phyloP scores from a whole-genome alignment of 176 grass and related monocot species.

The Alloteropsis semialata region DNA sequence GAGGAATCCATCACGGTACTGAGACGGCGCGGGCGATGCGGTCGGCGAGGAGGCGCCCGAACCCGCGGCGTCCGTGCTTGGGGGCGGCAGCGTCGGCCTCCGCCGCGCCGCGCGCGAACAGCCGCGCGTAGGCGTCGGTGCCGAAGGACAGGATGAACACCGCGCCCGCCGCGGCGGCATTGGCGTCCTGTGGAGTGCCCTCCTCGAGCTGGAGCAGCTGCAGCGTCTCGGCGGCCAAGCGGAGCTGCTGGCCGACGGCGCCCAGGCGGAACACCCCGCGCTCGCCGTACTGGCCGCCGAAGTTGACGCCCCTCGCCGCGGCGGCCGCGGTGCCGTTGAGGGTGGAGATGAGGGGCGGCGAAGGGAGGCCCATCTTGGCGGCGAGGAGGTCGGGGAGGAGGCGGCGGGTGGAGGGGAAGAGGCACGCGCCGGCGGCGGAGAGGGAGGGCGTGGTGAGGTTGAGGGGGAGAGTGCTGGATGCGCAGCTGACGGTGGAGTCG shows the following conservation, averaged over 20 bases:
- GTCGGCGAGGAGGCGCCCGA: slow-evolving; percentile 45
- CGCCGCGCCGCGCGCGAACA: slow-evolving; percentile 36
- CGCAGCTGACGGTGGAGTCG: slow-evolving; percentile 56
- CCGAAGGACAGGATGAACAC: slow-evolving; percentile 70
- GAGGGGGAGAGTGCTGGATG: slow-evolving; percentile 24
- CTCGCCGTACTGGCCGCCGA: slow-evolving; percentile 34
- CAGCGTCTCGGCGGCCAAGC: slow-evolving; percentile 57
- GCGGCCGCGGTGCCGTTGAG: slow-evolving; percentile 36
- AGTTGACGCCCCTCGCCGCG: slow-evolving; percentile 45
- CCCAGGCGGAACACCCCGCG: slow-evolving; percentile 31
- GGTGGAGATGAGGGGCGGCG: slow-evolving; percentile 36
- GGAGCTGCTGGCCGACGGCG: slow-evolving; percentile 49
- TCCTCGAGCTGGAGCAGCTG: slow-evolving; percentile 52
- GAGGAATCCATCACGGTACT: background rate
- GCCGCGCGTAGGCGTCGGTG: slow-evolving; percentile 46
- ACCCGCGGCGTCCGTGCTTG: slow-evolving; percentile 54
- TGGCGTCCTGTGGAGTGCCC: background rate
- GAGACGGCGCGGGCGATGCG: slow-evolving; percentile 43
- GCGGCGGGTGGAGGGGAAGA: slow-evolving; percentile 28
- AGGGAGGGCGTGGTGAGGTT: slow-evolving; percentile 20
- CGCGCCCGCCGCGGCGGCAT: slow-evolving; percentile 4
- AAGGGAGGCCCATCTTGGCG: slow-evolving; percentile 45
- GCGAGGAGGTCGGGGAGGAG: slow-evolving; percentile 55
- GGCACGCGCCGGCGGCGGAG: slow-evolving; percentile 12
- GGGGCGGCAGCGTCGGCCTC: slow-evolving; percentile 35